Percentiles rank a stretch among this genome's conserved stretches.
These are phyloP conservation scores for Venturia asperata DNA, from an alignment of 2,329 filamentous ascomycete genomes.

Conservation along the genomic window DNA sequence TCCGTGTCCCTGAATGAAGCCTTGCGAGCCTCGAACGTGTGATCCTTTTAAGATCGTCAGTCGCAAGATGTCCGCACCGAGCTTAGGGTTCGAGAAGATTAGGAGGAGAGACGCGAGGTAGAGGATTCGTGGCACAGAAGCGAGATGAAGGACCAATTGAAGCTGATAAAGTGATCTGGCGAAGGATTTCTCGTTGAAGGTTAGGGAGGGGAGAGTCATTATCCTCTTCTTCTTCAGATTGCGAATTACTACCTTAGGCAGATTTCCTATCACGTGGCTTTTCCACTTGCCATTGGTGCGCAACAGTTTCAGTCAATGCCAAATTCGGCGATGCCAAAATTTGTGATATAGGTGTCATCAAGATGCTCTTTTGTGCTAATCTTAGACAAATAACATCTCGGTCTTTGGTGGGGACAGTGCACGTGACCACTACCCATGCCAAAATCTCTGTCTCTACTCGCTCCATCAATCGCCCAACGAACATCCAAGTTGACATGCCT, in stretches of 20 bases:
- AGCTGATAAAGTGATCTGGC: neutral
- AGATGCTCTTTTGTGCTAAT: too few species aligned
- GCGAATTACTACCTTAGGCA: too few species aligned
- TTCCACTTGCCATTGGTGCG: too few species aligned
- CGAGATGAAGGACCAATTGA: neutral
- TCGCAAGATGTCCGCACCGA: neutral
- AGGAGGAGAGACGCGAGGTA: neutral
- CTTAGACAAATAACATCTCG: too few species aligned
- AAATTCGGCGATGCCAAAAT: too few species aligned
- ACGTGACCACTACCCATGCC: neutral
- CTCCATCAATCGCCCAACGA: neutral
- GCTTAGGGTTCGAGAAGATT: neutral
- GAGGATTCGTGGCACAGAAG: neutral
- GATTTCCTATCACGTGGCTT: too few species aligned
- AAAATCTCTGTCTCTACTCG: neutral
- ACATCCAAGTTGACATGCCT: neutral
- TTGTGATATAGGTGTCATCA: too few species aligned
- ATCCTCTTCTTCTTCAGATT: too few species aligned
- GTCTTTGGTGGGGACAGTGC: neutral
- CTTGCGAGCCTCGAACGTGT: neutral
- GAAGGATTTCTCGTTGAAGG: neutral
- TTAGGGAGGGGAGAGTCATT: too few species aligned
- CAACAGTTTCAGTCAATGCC: too few species aligned
- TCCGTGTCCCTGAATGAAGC: neutral
- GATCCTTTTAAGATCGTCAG: neutral